phyloP scores from a whole-genome alignment of 768 basidiomycete genomes.

The Botryobasidium botryosum region DNA sequence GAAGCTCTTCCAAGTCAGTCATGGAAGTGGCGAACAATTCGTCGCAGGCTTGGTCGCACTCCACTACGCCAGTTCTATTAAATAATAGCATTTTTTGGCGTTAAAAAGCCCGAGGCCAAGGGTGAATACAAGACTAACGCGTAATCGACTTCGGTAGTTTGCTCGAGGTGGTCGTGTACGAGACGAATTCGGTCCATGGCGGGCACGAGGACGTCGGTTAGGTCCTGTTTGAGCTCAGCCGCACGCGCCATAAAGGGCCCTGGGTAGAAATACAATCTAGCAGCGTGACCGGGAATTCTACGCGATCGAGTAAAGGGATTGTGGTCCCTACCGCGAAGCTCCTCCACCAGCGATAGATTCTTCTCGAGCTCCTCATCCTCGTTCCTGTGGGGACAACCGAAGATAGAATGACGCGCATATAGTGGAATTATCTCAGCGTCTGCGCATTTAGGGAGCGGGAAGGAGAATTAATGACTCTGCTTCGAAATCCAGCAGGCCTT shows the following conservation, averaged over 20 bases:
- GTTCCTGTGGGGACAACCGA: background rate
- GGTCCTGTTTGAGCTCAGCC: conserved; percentile 5
- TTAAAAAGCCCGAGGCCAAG: background rate
- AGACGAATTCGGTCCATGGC: conserved; percentile 10
- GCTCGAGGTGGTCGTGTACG: conserved; percentile 4
- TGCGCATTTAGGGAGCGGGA: background rate
- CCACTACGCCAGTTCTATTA: conserved; percentile 1
- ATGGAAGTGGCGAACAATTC: no score
- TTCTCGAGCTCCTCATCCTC: conserved; percentile 5
- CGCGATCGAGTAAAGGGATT: background rate
- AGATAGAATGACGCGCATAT: no score
- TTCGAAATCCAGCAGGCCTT: background rate
- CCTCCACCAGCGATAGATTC: conserved; percentile 4
- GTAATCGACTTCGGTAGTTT: conserved; percentile 3
- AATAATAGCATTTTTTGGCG: background rate
- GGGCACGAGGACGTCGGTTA: conserved; percentile 7
- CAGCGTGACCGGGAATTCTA: no score
- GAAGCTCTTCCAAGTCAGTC: no score
- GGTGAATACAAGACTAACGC: conserved; percentile 1
- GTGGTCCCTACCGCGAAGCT: conserved; percentile 1
- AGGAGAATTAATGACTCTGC: conserved; percentile 1
- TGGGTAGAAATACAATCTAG: background rate
- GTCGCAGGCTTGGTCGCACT: conserved; percentile 6
- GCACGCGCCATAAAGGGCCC: conserved; percentile 1
- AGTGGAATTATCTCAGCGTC: no score